phyloP scores from a whole-genome alignment of 257 asterid species.

The Solanum boliviense region DNA sequence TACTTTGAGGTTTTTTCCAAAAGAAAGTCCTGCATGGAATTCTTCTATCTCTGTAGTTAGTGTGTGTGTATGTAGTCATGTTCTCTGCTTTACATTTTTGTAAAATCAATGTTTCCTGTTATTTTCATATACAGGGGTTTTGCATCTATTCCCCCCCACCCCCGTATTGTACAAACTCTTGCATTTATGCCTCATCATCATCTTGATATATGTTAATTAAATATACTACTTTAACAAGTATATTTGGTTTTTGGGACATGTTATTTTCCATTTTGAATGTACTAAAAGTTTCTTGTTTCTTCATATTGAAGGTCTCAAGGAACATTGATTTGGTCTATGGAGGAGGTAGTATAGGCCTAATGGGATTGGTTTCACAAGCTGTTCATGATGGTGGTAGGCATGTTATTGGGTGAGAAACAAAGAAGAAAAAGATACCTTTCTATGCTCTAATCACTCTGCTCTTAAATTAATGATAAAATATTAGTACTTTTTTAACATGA shows the following conservation, averaged over 20 bases:
- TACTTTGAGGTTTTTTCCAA: neutral
- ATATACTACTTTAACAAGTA: neutral
- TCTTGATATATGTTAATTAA: slow-evolving; percentile 10
- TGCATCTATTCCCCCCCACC: neutral
- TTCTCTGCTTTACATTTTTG: slow-evolving; percentile 4
- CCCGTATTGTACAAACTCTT: neutral
- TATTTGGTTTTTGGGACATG: neutral
- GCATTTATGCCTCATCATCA: slow-evolving; percentile 15
- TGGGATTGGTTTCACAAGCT: slow-evolving; percentile 93
- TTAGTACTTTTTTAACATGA: neutral
- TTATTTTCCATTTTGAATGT: slow-evolving; percentile 1
- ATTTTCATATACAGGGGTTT: slow-evolving; percentile 31
- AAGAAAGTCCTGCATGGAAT: neutral
- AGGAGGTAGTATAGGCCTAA: slow-evolving; percentile 96
- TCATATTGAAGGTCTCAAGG: slow-evolving; percentile 46
- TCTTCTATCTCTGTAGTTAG: neutral
- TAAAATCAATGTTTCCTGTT: slow-evolving; percentile 21
- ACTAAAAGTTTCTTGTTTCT: neutral
- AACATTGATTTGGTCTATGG: slow-evolving; percentile 97
- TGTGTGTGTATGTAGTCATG: neutral
- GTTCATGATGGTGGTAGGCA: slow-evolving; percentile 94
- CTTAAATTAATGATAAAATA: slow-evolving; percentile 3
- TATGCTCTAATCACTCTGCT: slow-evolving; percentile 3
- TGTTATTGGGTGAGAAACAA: slow-evolving; percentile 55
- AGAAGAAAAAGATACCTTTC: neutral